Percentiles rank a stretch among this genome's conserved stretches.
phyloP scores from a whole-genome alignment of 768 basidiomycete genomes.

The Terana coerulea region DNA sequence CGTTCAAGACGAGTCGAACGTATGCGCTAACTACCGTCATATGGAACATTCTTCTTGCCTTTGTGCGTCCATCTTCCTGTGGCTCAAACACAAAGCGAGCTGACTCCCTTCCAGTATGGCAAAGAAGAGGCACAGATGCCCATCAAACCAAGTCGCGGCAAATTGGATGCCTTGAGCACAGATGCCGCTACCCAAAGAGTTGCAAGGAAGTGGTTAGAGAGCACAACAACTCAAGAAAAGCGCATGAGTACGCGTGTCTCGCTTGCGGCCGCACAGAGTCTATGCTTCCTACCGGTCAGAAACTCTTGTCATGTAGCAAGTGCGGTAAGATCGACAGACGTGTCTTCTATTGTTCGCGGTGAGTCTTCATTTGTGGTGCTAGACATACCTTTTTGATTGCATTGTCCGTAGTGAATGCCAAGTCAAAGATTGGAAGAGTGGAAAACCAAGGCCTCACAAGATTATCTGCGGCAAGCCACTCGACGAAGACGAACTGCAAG shows the following conservation, averaged over 20 bases:
- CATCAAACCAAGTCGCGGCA: not conserved
- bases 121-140: not conserved
- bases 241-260: not conserved
- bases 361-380: not conserved
- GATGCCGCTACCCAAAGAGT: not conserved
- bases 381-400: not conserved
- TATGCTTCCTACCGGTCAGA: not conserved
- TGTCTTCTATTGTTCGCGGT: slow-evolving; percentile 8
- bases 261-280: not conserved
- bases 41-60: slow-evolving; percentile 8
- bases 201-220: not conserved
- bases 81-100: not conserved
- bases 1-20: not conserved
- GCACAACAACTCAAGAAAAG: slow-evolving; percentile 1
- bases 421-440: slow-evolving; percentile 3
- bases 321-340: slow-evolving; percentile 1
- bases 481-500: not conserved
- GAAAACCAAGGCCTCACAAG: slow-evolving; percentile 4
- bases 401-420: slow-evolving; percentile 1
- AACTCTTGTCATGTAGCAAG: not conserved
- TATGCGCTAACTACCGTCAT: slow-evolving; percentile 1
- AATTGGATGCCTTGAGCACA: not conserved
- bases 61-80: not conserved
- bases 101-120: not conserved
- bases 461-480: not conserved